phyloP scores from a whole-genome alignment of 192 early-diverging fungal species.

The Gonapodya prolifera region DNA sequence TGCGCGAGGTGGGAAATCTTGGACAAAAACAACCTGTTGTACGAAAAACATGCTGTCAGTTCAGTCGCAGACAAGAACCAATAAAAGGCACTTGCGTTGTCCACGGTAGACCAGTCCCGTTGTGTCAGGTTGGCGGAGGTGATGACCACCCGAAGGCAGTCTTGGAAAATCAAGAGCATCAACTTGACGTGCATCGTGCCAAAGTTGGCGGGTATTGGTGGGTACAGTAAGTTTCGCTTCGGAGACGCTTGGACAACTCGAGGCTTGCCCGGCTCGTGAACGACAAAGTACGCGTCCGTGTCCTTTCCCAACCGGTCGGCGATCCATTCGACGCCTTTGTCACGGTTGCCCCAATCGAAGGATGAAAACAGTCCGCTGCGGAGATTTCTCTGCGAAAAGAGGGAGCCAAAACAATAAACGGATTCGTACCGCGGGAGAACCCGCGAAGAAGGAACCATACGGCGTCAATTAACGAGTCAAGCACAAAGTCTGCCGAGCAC shows the following conservation, averaged over 20 bases:
- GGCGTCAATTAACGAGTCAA: neutral
- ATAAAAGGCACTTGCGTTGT: neutral
- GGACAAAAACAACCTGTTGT: neutral
- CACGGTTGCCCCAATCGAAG: neutral
- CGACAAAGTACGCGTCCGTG: neutral
- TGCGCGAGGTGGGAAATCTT: neutral
- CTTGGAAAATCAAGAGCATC: neutral
- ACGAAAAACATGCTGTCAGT: too few species aligned
- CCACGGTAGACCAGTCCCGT: slow-evolving; percentile 1
- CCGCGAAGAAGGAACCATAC: too few species aligned
- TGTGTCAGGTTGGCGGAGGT: slow-evolving; percentile 1
- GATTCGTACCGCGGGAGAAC: too few species aligned
- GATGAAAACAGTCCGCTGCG: neutral
- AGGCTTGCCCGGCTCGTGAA: neutral
- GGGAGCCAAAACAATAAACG: too few species aligned
- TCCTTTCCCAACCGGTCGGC: neutral
- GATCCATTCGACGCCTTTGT: neutral
- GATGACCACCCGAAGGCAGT: slow-evolving; percentile 3
- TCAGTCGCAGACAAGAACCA: too few species aligned
- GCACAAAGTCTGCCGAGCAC: neutral
- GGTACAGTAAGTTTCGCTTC: neutral
- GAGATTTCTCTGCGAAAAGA: neutral
- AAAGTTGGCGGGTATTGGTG: neutral
- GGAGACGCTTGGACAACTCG: neutral
- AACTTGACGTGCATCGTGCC: slow-evolving; percentile 7